A percentile compares a stretch with the other conserved stretches of the same genome.
Evolutionary conservation across 495 filamentous ascomycete genomes (phyloP).

Genomic region (Aspergillus sclerotiicarbonarius): DNA sequence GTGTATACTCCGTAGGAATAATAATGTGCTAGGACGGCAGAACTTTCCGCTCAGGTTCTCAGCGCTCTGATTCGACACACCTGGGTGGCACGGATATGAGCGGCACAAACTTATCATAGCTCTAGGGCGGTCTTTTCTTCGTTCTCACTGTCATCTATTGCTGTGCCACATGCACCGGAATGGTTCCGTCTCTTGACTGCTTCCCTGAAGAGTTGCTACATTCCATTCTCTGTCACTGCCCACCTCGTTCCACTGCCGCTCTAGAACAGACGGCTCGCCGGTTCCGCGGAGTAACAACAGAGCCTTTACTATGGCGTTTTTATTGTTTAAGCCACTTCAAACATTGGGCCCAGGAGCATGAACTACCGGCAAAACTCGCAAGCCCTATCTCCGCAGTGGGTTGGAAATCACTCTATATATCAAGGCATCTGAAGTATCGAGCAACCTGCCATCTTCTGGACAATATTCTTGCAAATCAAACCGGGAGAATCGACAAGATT

Average conservation of each 20-base stretch:
- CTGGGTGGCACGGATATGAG: background rate
- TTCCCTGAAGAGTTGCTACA: conserved; percentile 76
- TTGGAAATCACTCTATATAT: conserved; percentile 74
- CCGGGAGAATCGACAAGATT: conserved; percentile 65
- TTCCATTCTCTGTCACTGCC: conserved; percentile 60
- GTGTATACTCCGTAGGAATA: background rate
- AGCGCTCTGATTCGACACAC: background rate
- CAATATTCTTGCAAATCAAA: conserved; percentile 65
- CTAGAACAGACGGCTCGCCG: conserved; percentile 62
- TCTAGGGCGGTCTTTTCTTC: background rate
- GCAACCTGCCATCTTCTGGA: conserved; percentile 60
- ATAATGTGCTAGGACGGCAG: background rate
- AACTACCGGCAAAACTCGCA: conserved; percentile 55
- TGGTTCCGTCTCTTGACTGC: conserved; percentile 39
- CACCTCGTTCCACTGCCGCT: conserved; percentile 44
- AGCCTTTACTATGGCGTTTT: conserved; percentile 74
- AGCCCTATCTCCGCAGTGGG: conserved; percentile 55
- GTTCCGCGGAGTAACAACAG: conserved; percentile 62
- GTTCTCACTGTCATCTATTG: background rate
- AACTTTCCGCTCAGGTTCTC: background rate
- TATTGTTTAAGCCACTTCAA: conserved; percentile 66
- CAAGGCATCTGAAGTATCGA: conserved; percentile 54
- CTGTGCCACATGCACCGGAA: conserved; percentile 23
- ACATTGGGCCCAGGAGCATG: conserved; percentile 72
- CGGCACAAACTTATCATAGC: background rate